Percentiles rank a stretch among this genome's conserved stretches.
Conservation (phyloP, 2,329 filamentous ascomycete species). For the Ambrosiella cleistominuta region DNA sequence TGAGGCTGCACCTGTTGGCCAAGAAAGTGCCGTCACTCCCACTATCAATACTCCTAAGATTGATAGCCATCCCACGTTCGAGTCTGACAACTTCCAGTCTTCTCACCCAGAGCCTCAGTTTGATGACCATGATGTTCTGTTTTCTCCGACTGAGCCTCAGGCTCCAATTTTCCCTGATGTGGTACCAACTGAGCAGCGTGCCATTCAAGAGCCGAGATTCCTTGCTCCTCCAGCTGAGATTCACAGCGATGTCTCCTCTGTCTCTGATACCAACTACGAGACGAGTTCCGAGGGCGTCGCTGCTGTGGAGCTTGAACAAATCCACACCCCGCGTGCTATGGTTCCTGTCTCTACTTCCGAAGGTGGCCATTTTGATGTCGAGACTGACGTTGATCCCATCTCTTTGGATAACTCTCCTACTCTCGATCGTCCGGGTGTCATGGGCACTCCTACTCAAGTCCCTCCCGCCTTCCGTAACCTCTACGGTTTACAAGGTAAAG, state of each 20-base stretch:
- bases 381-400: constrained; percentile 4
- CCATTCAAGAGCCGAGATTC: not conserved
- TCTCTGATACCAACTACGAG: constrained; percentile 2
- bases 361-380: constrained; percentile 1
- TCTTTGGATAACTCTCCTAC: not conserved
- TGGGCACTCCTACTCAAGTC: not conserved
- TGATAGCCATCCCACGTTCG: not conserved
- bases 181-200: not conserved
- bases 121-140: not conserved
- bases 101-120: not conserved
- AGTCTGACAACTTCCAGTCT: not conserved
- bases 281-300: constrained; percentile 1
- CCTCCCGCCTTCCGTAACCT: not conserved
- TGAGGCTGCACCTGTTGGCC: not conserved
- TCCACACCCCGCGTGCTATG: constrained; percentile 4
- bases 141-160: not conserved
- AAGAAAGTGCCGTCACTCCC: not conserved
- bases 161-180: not conserved
- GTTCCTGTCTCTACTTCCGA: not conserved
- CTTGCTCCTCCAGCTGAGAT: not conserved
- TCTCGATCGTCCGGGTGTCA: not conserved
- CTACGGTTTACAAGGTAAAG: not conserved
- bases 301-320: not conserved
- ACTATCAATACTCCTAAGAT: not conserved
- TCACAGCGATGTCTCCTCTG: not conserved